Percentiles rank a stretch among this genome's conserved stretches.
These are phyloP conservation scores for Boletus insuetus DNA, from an alignment of 768 basidiomycete genomes.

Conservation along the genomic window DNA sequence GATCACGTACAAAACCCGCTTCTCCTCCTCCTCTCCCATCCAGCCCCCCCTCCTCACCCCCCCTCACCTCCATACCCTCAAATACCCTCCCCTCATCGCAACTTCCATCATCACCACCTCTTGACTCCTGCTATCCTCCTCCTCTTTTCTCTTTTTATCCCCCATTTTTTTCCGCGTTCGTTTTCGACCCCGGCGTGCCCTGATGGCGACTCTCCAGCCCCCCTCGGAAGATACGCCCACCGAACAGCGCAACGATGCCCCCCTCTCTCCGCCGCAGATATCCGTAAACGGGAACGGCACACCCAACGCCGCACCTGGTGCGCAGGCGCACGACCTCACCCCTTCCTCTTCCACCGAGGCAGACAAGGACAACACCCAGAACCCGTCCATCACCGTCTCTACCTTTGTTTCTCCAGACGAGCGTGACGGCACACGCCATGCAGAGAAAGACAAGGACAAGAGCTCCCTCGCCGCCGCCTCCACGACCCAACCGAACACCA, in stretches of 20 bases:
- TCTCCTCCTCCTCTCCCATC: conserved; percentile 9
- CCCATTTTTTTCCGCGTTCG: background rate
- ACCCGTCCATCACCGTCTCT: conserved; percentile 34
- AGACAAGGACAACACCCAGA: conserved; percentile 37
- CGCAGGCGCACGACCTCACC: conserved; percentile 29
- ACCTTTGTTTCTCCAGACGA: conserved; percentile 34
- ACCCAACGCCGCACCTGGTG: conserved; percentile 17
- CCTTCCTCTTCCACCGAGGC: conserved; percentile 33
- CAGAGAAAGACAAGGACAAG: conserved; percentile 45
- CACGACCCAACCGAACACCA: conserved; percentile 40
- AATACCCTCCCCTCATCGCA: conserved; percentile 16
- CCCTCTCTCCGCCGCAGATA: conserved; percentile 16
- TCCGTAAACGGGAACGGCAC: conserved; percentile 28
- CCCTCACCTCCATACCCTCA: conserved; percentile 25
- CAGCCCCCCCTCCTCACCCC: conserved; percentile 6
- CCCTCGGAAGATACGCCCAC: conserved; percentile 12
- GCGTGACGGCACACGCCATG: conserved; percentile 30
- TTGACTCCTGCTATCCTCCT: too few species aligned
- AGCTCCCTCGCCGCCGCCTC: conserved; percentile 45
- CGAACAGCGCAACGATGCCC: conserved; percentile 22
- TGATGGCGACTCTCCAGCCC: conserved; percentile 26
- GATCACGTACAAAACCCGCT: conserved; percentile 32
- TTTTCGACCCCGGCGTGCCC: background rate
- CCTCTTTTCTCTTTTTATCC: background rate
- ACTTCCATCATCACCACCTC: background rate